phyloP scores from a whole-genome alignment of 441 rosid species.

The Erysimum cheiri region DNA sequence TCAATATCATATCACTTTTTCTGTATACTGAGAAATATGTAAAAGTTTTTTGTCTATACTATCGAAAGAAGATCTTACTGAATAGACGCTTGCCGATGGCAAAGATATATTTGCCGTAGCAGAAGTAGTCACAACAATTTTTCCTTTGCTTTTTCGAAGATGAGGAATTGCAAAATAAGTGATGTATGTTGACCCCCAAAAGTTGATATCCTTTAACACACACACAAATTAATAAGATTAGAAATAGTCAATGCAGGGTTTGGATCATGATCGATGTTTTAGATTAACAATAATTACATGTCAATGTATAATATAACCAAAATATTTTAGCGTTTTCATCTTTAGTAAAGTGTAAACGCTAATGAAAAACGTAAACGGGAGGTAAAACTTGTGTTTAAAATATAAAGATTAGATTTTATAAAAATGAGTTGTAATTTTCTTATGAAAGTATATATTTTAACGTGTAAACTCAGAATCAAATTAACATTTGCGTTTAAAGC shows the following conservation, averaged over 20 bases:
- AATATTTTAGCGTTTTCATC: not conserved
- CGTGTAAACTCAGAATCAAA: not conserved
- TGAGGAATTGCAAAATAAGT: constrained; percentile 53
- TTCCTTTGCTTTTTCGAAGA: constrained; percentile 52
- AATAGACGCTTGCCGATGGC: constrained; percentile 28
- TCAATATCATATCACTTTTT: not conserved
- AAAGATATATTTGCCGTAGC: constrained; percentile 37
- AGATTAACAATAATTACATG: not conserved
- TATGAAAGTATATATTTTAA: too few relatives aligned
- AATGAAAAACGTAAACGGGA: not conserved
- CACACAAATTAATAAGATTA: not conserved
- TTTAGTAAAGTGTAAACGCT: not conserved
- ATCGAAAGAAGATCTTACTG: constrained; percentile 33
- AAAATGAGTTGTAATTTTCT: too few relatives aligned
- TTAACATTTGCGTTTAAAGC: not conserved
- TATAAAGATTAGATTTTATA: too few relatives aligned
- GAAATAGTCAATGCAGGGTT: not conserved
- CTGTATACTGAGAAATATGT: not conserved
- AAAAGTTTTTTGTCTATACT: not conserved
- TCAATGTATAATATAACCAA: not conserved
- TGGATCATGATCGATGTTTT: not conserved
- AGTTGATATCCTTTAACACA: constrained; percentile 46
- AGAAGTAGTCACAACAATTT: constrained; percentile 49
- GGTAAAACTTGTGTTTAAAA: too few relatives aligned
- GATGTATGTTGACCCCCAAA: constrained; percentile 51